Percentiles rank a stretch among this genome's conserved stretches.
Evolutionary conservation across 257 asterid genomes (phyloP).

Genomic region (Solanum tarijense): DNA sequence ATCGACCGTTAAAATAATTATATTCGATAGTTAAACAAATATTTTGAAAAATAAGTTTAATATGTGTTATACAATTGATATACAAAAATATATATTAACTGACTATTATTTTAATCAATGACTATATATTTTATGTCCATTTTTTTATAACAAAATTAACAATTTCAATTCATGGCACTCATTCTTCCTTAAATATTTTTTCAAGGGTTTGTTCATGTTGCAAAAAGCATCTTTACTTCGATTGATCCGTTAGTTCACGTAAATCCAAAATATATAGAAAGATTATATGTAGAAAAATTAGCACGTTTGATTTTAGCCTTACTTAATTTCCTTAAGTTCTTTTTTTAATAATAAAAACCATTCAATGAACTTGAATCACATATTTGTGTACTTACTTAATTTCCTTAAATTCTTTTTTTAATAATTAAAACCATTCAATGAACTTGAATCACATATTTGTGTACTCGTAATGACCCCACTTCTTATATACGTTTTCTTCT

Average conservation of each 20-base stretch:
- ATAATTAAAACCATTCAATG: background rate
- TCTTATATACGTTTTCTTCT: too few relatives aligned
- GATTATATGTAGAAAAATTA: background rate
- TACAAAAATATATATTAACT: too few relatives aligned
- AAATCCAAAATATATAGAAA: background rate
- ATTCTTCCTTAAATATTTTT: background rate
- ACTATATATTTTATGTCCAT: too few relatives aligned
- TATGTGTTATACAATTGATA: too few relatives aligned
- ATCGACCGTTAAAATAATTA: too few relatives aligned
- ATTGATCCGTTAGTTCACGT: background rate
- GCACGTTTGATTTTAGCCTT: background rate
- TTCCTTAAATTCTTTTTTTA: background rate
- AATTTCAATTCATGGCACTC: background rate
- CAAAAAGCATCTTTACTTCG: too few relatives aligned
- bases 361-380: background rate
- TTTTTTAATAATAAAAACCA: background rate
- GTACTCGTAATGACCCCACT: too few relatives aligned
- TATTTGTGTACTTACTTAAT: background rate
- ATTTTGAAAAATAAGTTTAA: too few relatives aligned
- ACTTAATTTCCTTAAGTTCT: background rate
- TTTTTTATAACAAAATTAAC: background rate
- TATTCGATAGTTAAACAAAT: too few relatives aligned
- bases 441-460: background rate
- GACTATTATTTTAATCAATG: background rate
- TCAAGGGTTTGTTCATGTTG: background rate